A percentile compares a stretch with the other conserved stretches of the same genome.
These are phyloP conservation scores for Mallotus nudiflorus DNA, from an alignment of 345 rosid species.

Conservation along the genomic window DNA sequence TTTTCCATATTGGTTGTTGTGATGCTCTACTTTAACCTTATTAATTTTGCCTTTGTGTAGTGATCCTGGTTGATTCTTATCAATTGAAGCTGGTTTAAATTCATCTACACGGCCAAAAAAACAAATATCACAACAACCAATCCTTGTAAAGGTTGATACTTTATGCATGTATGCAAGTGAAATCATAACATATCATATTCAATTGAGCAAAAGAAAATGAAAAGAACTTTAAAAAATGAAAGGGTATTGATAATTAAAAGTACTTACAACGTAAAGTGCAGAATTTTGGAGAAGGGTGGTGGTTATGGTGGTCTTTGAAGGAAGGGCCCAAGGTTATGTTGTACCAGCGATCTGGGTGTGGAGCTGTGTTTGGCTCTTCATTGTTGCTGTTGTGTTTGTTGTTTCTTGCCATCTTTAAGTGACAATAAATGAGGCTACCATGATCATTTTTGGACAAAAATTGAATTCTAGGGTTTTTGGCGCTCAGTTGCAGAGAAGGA, in stretches of 20 bases:
- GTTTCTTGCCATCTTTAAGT: slow-evolving; percentile 13
- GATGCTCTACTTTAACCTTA: slow-evolving; percentile 27
- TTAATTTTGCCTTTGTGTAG: slow-evolving; percentile 25
- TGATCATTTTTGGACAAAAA: background rate
- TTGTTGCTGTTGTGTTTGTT: slow-evolving; percentile 6
- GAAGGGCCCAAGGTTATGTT: slow-evolving; percentile 22
- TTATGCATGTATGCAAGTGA: too few relatives aligned
- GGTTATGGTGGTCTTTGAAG: slow-evolving; percentile 9
- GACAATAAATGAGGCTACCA: background rate
- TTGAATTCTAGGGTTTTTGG: slow-evolving; percentile 18
- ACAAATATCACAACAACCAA: background rate
- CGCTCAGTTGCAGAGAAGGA: background rate
- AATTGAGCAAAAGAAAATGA: background rate
- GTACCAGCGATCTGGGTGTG: slow-evolving; percentile 27
- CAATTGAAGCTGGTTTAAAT: slow-evolving; percentile 32
- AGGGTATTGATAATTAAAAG: background rate
- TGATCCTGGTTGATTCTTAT: slow-evolving; percentile 24
- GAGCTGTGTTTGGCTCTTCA: slow-evolving; percentile 22
- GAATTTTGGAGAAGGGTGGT: slow-evolving; percentile 16
- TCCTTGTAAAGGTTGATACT: too few relatives aligned
- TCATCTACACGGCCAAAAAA: slow-evolving; percentile 7
- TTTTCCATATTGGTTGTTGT: slow-evolving; percentile 28
- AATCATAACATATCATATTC: too few relatives aligned
- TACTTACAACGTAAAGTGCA: slow-evolving; percentile 28
- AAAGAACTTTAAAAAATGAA: background rate